phyloP scores from a whole-genome alignment of 2,329 filamentous ascomycete species.

The Arachnopeziza araneosa region DNA sequence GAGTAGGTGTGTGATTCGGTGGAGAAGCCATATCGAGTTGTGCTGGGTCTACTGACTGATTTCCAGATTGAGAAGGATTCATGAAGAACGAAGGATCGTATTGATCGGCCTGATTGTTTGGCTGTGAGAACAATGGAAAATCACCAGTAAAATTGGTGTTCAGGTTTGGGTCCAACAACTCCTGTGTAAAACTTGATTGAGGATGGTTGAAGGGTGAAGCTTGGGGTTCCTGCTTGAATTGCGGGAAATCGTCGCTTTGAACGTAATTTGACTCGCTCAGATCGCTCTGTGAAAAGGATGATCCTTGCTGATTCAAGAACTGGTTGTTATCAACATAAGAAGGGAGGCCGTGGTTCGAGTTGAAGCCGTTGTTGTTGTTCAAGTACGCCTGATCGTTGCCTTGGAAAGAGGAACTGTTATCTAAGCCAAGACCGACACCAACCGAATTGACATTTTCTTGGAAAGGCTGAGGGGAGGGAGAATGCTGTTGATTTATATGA shows the following conservation, averaged over 20 bases:
- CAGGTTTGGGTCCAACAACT: constrained; percentile 44
- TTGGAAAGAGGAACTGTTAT: constrained; percentile 38
- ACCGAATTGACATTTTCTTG: constrained; percentile 44
- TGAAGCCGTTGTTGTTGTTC: constrained; percentile 32
- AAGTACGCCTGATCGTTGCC: constrained; percentile 40
- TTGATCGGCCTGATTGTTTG: constrained; percentile 47
- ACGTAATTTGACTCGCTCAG: constrained; percentile 22
- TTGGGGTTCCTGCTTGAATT: constrained; percentile 29
- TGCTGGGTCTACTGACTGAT: constrained; percentile 39
- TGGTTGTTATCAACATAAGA: constrained; percentile 35
- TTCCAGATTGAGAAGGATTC: constrained; percentile 38
- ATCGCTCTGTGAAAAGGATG: constrained; percentile 24
- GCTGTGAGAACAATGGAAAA: constrained; percentile 59
- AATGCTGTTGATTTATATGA: constrained; percentile 65
- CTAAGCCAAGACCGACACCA: constrained; percentile 51
- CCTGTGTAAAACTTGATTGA: constrained; percentile 42
- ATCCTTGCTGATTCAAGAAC: constrained; percentile 39
- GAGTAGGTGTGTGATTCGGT: constrained; percentile 24
- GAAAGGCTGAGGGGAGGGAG: constrained; percentile 52
- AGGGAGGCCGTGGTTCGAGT: constrained; percentile 18
- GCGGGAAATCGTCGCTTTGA: constrained; percentile 25
- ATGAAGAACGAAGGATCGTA: constrained; percentile 59
- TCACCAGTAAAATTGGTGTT: constrained; percentile 49
- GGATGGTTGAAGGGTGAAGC: constrained; percentile 33
- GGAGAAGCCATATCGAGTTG: constrained; percentile 44